phyloP scores from a whole-genome alignment of 208 protist species.

The Trichomonas vaginalis region DNA sequence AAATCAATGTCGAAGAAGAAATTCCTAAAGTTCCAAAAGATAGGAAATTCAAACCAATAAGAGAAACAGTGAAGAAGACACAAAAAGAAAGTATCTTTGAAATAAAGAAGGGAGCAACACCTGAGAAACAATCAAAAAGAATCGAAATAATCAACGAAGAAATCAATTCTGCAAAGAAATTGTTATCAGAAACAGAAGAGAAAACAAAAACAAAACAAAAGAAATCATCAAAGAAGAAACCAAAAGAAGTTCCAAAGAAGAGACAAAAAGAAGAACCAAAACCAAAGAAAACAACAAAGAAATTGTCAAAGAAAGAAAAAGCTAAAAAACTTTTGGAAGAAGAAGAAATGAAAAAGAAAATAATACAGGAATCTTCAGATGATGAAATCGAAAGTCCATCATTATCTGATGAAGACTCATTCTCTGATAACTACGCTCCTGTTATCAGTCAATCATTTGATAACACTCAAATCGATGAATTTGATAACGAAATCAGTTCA shows the following conservation, averaged over 20 bases:
- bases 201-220: not conserved
- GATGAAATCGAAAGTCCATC: not conserved
- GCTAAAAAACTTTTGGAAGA: not conserved
- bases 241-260: not conserved
- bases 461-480: not conserved
- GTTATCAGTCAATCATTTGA: not conserved
- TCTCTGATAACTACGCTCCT: not conserved
- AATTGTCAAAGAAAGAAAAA: not conserved
- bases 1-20: not conserved
- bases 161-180: not conserved
- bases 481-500: not conserved
- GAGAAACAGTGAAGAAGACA: not conserved
- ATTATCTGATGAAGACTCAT: not conserved
- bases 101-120: not conserved
- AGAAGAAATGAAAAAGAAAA: not conserved
- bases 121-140: not conserved
- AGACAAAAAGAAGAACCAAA: not conserved
- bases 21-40: not conserved
- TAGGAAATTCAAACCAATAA: not conserved
- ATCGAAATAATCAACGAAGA: not conserved
- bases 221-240: not conserved
- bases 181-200: not conserved
- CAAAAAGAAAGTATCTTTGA: not conserved
- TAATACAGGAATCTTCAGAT: not conserved
- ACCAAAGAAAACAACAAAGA: not conserved